Conservation (phyloP, 1,284 basidiomycete species). For the Malassezia pachydermatis region DNA sequence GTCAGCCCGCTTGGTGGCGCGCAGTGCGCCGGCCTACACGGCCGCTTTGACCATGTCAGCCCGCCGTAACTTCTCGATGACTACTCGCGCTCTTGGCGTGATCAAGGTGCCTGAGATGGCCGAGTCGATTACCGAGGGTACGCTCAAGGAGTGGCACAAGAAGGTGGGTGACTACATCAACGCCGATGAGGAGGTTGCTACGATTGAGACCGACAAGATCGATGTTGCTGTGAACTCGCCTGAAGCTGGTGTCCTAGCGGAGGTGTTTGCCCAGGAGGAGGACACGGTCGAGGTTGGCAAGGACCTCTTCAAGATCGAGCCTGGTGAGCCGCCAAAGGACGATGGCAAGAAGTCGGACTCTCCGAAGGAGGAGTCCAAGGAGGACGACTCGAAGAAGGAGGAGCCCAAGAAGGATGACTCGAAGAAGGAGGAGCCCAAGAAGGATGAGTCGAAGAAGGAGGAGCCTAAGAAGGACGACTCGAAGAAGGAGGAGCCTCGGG, state of each 20-base stretch:
- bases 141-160: conserved; percentile 88
- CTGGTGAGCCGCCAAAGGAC: conserved; percentile 57
- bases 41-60: conserved; percentile 9
- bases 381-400: conserved; percentile 50
- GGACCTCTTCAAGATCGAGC: conserved; percentile 83
- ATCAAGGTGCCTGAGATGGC: conserved; percentile 98
- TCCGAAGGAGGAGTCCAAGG: conserved; percentile 49
- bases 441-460: conserved; percentile 45
- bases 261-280: conserved; percentile 79
- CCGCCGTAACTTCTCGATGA: conserved; percentile 23
- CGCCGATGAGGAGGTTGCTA: conserved; percentile 89
- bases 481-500: conserved; percentile 37
- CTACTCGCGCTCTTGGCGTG: conserved; percentile 53
- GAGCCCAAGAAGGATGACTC: conserved; percentile 32
- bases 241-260: conserved; percentile 72
- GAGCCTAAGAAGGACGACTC: conserved; percentile 50
- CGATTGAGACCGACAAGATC: conserved; percentile 99
- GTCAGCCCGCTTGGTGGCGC: conserved; percentile 7
- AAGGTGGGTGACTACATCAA: conserved; percentile 82
- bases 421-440: conserved; percentile 48
- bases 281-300: conserved; percentile 90
- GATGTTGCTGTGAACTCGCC: conserved; percentile 95
- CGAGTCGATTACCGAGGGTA: conserved; percentile 96
- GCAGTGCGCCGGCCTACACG: conserved; percentile 4
- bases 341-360: conserved; percentile 46